Evolutionary conservation across 495 filamentous ascomycete species (phyloP), one percentile per base, ranked within the genome.

Genomic region (Cetradonia linearis): DNA sequence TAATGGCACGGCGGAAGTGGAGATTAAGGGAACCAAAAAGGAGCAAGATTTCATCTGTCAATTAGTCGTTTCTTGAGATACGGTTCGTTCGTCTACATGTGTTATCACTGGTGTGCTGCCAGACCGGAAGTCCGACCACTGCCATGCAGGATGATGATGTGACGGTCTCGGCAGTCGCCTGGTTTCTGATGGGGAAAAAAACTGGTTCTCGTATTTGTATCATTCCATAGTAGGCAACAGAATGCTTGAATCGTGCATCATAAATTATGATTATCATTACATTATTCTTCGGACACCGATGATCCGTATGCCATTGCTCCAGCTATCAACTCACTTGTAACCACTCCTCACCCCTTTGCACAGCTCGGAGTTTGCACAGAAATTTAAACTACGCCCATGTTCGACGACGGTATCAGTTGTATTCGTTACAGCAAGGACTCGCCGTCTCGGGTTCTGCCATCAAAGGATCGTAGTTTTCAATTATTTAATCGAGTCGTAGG

Each of bases 1-100:
- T 62, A 64, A 68, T 66, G 64, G 64, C 62, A 68, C 28, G 64
- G 57, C 20, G 61, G 64, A 61, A 52, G 66, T 36, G 46, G 64
- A 38, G 44, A 36, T 34, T 52, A 25, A 18, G 57, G 53, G 58
- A 60, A 33, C 31, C 31, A 54, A 30, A 34, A 49, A 34, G 38
- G 33, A 36, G 62, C 20, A 37, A 37, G 27, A 38, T 59, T 61
- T 44, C 54, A 25, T 66, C 44, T 50, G 62, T 58, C 36, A 40
- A 28, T 28, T 49, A 8, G 30, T 36, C 28, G 28, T 61, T 37
- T 54, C 11, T 25, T 42, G 36, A 34, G 2, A 28, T 30, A 34
- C 34, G 38, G 37, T 37, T 53, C 57, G n/a, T 59, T 59, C 31
- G 49, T 33, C 49, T 38, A 30, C 8, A 20, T 50, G 47, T 59